Base-by-base conservation (phyloP, 2,329 filamentous ascomycete genomes). In the Botrytis byssoidea region DNA sequence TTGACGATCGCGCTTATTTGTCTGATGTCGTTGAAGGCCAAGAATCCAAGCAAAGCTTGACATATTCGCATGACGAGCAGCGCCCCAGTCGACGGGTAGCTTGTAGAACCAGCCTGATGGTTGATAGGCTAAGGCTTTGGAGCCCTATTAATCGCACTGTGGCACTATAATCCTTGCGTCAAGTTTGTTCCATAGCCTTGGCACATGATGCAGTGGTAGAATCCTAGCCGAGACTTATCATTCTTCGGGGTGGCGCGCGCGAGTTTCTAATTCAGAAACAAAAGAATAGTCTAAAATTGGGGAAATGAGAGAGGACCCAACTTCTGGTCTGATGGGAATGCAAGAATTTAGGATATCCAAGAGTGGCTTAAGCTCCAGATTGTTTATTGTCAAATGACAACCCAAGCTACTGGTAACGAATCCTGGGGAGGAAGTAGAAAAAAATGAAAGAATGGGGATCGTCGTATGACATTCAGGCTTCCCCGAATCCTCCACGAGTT, bases 1-100 rank as follows among this genome's bases (percentile, higher is more conserved):
- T 37, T 22, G 22, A 55, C 40, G 7, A 18, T n/a, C n/a, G 35
- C 66, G 35, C 66, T 55, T 68, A 57, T 32, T 25, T 32, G 9
- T 64, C 40, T 37, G 25, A 57, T 68, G 32, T 57, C 32, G 66
- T 57, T 51, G 66, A 57, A 40, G 32, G 46, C 66, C 46, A 57
- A 55, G 66, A 22, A 40, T 4, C 12, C 59, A 61, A 61, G 59
- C 35, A 61, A 57, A 51, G 44, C 46, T 68, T 68, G 46, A 37
- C 44, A 42, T 68, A 44, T 55, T 40, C 37, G 29, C 22, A 40
- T n/a, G 35, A 40, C 18, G 35, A 51, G 14, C 44, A 40, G 48
- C 65, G 32, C 46, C 22, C 46, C 22, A 55, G 35, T 51, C 14
- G 48, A 55, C 65, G 65, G 46, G 65, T 51, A 32, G 46, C 65